Evolutionary conservation across 352 stramenopile species (phyloP).

Genomic region (Discostella stelligera): DNA sequence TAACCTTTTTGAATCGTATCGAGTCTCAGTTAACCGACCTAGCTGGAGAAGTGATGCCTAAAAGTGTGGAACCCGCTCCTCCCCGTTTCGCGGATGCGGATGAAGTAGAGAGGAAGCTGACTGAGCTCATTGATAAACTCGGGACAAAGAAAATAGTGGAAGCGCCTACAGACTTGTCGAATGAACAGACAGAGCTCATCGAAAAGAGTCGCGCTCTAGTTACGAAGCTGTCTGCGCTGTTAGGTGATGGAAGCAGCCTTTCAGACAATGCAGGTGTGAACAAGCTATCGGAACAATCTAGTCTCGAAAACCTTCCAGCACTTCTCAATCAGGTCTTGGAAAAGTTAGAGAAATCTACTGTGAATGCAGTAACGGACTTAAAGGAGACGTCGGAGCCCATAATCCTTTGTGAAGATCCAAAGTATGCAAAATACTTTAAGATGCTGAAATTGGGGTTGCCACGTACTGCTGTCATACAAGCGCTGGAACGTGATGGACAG

Average conservation of each 20-base stretch:
- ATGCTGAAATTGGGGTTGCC: slow-evolving; percentile 90
- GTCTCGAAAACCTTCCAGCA: slow-evolving; percentile 31
- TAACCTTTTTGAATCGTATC: slow-evolving; percentile 40
- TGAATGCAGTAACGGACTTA: slow-evolving; percentile 12
- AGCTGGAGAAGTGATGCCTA: neutral
- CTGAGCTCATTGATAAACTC: slow-evolving; percentile 32
- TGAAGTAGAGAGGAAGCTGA: slow-evolving; percentile 41
- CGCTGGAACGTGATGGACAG: slow-evolving; percentile 87
- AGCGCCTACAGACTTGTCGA: slow-evolving; percentile 1
- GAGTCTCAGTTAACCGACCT: slow-evolving; percentile 13
- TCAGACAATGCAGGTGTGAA: neutral
- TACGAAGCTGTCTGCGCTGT: slow-evolving; percentile 37
- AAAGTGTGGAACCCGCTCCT: slow-evolving; percentile 1
- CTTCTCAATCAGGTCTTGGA: slow-evolving; percentile 38
- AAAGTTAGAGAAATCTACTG: slow-evolving; percentile 32
- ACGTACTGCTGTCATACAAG: slow-evolving; percentile 86
- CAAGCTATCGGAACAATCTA: slow-evolving; percentile 15
- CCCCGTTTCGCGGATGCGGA: slow-evolving; percentile 21
- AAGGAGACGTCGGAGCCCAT: slow-evolving; percentile 8
- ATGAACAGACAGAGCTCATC: slow-evolving; percentile 27
- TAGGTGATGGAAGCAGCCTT: slow-evolving; percentile 24
- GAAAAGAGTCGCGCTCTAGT: slow-evolving; percentile 32
- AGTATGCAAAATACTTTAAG: slow-evolving; percentile 87
- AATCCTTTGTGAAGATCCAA: slow-evolving; percentile 68
- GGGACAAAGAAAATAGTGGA: slow-evolving; percentile 19